Percentiles rank a stretch among this genome's conserved stretches.
Conservation (phyloP, 441 rosid genomes). For the Dalechampia spathulata region DNA sequence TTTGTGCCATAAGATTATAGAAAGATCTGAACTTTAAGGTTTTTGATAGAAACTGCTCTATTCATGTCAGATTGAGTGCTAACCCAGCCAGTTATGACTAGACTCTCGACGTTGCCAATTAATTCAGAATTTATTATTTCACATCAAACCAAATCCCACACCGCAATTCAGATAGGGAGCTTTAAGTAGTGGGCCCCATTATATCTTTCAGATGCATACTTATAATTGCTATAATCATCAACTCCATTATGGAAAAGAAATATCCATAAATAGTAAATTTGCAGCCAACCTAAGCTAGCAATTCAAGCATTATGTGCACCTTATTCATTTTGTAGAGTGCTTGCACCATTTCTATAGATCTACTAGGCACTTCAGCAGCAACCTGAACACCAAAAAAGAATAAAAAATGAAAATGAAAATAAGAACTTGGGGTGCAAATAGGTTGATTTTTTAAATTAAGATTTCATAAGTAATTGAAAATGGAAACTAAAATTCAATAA, state of each 20-base stretch:
- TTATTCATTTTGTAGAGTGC: slow-evolving; percentile 75
- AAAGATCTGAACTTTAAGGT: too few relatives aligned
- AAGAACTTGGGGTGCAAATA: slow-evolving; percentile 4
- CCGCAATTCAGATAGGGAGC: background rate
- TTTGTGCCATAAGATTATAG: too few relatives aligned
- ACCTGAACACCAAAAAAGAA: slow-evolving; percentile 41
- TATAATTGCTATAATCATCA: background rate
- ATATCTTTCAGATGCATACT: background rate
- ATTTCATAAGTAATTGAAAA: background rate
- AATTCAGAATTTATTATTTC: background rate
- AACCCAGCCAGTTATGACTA: background rate
- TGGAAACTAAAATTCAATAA: background rate
- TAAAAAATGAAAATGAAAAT: slow-evolving; percentile 1
- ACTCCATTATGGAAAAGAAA: slow-evolving; percentile 1
- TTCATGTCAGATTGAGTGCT: background rate
- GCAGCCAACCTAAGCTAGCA: background rate
- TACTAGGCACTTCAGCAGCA: slow-evolving; percentile 54
- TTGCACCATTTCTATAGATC: slow-evolving; percentile 85
- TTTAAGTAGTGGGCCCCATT: background rate
- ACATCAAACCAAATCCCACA: background rate
- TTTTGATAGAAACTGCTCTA: background rate
- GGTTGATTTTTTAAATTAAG: background rate
- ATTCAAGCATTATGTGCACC: slow-evolving; percentile 32
- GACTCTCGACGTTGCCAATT: background rate
- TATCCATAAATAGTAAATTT: background rate